Evolutionary conservation across 1,284 basidiomycete genomes (phyloP).

Genomic region (Mrakiaceae sp.): DNA sequence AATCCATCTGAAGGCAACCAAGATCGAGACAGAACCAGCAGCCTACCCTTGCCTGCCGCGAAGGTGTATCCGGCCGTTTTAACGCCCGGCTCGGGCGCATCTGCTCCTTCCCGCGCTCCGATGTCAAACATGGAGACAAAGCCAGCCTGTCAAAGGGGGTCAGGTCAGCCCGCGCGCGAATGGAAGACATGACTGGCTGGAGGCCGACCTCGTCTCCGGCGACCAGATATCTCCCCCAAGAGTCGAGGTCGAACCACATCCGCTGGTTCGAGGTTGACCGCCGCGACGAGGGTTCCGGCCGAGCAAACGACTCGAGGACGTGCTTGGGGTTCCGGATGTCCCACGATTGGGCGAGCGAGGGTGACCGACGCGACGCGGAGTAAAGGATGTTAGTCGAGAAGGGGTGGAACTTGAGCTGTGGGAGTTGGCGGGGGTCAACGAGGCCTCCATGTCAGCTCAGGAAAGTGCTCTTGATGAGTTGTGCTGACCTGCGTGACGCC

Average conservation of each 20-base stretch:
- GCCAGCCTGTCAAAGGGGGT: no score
- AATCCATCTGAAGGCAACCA: no score
- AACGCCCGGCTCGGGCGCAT: no score
- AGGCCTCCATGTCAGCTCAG: background rate
- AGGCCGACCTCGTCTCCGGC: conserved; percentile 55
- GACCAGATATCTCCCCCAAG: conserved; percentile 53
- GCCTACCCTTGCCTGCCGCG: no score
- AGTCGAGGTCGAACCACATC: conserved; percentile 63
- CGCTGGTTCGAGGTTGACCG: conserved; percentile 55
- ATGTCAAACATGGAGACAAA: no score
- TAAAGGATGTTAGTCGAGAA: conserved; percentile 58
- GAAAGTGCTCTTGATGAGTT: background rate
- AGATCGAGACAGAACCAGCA: no score
- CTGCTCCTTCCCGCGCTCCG: no score
- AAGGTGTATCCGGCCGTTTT: no score
- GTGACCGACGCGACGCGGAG: conserved; percentile 55
- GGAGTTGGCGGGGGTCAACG: background rate
- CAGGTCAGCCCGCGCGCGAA: no score
- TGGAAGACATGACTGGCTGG: no score
- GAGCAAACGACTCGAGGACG: conserved; percentile 38
- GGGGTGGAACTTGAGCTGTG: conserved; percentile 68
- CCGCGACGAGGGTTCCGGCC: conserved; percentile 22
- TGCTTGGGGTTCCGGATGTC: conserved; percentile 53
- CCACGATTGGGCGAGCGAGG: conserved; percentile 56
- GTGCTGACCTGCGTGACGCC: conserved; percentile 56